phyloP scores from a whole-genome alignment of 352 stramenopile species.

The Pythium dissotocum region DNA sequence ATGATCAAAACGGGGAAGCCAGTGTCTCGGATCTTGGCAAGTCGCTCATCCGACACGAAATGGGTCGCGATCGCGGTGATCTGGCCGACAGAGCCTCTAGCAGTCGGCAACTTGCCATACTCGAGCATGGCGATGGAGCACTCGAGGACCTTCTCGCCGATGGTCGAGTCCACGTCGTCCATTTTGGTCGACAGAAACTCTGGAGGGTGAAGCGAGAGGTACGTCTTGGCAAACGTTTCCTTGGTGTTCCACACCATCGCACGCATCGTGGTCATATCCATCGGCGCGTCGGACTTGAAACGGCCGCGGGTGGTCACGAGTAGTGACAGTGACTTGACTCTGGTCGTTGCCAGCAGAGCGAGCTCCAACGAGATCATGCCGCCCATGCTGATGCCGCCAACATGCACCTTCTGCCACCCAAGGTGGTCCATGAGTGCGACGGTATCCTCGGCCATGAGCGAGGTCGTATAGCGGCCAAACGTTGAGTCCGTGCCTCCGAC shows the following conservation, averaged over 20 bases:
- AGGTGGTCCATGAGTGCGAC: slow-evolving; percentile 54
- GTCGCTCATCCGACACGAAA: slow-evolving; percentile 48
- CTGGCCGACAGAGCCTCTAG: slow-evolving; percentile 22
- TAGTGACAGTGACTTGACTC: slow-evolving; percentile 52
- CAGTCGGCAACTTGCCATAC: background rate
- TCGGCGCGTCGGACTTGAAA: slow-evolving; percentile 33
- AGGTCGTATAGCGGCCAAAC: slow-evolving; percentile 56
- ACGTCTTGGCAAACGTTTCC: slow-evolving; percentile 29
- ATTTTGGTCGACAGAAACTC: slow-evolving; percentile 36
- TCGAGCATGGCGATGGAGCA: slow-evolving; percentile 15
- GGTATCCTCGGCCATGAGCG: slow-evolving; percentile 60
- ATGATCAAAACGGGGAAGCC: slow-evolving; percentile 57
- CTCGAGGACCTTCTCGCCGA: slow-evolving; percentile 17
- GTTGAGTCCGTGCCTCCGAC: slow-evolving; percentile 44
- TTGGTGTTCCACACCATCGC: slow-evolving; percentile 32
- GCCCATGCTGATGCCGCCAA: slow-evolving; percentile 40
- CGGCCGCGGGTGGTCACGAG: slow-evolving; percentile 50
- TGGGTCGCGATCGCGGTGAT: slow-evolving; percentile 34
- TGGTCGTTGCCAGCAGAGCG: slow-evolving; percentile 37
- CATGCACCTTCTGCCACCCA: slow-evolving; percentile 45
- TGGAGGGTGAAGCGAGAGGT: slow-evolving; percentile 39
- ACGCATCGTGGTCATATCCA: slow-evolving; percentile 24
- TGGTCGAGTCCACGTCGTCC: slow-evolving; percentile 21
- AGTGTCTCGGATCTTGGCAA: slow-evolving; percentile 38
- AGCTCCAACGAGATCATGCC: slow-evolving; percentile 62